phyloP scores from a whole-genome alignment of 108 stramenopile genomes.

The Pseudonitzschia pungens region DNA sequence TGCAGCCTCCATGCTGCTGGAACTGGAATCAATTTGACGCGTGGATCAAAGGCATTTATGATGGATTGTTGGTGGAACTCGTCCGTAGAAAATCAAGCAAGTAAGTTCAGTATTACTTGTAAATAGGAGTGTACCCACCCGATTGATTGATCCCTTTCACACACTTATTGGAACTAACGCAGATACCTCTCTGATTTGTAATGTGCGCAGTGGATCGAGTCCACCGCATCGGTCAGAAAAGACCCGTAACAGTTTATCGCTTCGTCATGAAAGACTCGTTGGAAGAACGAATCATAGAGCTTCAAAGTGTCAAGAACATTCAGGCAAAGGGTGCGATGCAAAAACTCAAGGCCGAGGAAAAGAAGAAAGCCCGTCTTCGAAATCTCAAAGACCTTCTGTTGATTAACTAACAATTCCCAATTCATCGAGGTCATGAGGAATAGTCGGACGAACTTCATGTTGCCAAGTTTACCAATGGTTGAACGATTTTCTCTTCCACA shows the following conservation, averaged over 20 bases:
- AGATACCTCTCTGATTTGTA: not conserved
- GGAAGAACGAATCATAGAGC: slow-evolving; percentile 45
- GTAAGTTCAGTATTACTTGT: not conserved
- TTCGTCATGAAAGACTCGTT: slow-evolving; percentile 44
- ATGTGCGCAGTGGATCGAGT: slow-evolving; percentile 38
- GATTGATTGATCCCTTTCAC: not conserved
- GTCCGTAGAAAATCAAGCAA: not conserved
- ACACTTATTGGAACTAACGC: not conserved
- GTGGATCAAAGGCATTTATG: slow-evolving; percentile 64
- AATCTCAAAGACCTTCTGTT: slow-evolving; percentile 33
- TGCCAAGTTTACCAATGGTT: too few relatives aligned
- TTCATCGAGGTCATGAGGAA: too few relatives aligned
- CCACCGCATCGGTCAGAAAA: slow-evolving; percentile 50
- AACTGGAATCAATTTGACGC: slow-evolving; percentile 72
- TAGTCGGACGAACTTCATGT: too few relatives aligned
- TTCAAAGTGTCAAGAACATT: slow-evolving; percentile 41
- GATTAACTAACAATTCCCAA: not conserved
- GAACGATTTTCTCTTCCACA: too few relatives aligned
- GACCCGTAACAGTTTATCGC: slow-evolving; percentile 37
- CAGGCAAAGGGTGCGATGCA: slow-evolving; percentile 50
- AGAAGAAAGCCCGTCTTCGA: slow-evolving; percentile 40
- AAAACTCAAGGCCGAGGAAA: slow-evolving; percentile 47
- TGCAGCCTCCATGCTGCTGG: slow-evolving; percentile 41
- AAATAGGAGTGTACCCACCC: too few relatives aligned
- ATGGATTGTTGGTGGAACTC: slow-evolving; percentile 55